Base-by-base conservation (phyloP, 2,329 filamentous ascomycete genomes). In the Penicillium vulpinum region DNA sequence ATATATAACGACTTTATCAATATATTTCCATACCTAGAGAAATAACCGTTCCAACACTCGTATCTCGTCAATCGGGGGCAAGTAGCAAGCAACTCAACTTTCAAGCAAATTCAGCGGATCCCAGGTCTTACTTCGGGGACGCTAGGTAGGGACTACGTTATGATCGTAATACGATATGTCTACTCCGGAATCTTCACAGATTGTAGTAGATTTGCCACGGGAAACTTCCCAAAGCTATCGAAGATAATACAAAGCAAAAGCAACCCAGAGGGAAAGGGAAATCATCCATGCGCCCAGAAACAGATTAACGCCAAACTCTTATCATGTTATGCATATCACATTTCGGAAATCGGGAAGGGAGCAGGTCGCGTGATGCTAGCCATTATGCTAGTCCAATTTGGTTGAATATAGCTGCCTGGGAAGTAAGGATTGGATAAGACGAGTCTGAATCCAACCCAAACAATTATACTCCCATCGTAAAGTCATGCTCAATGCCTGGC, bases 401-500 rank as follows among this genome's bases (percentile, higher is more conserved):
- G 16, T 10, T 1, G 8, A 13, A 8, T 28, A 40, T 33, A 39
- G 48, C n/a, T 33, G 28, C 21, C 11, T 16, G 16, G 13, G 2
- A 31, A 18, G 21, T 36, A 26, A 41, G 21, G 16, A n/a, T 11
- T 5, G 5, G 28, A 21, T 16, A 31, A n/a, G 43, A 51, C 7
- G 11, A 33, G 21, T 6, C 31, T 29, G 5, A 16, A 36, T 43
- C 18, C 41, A 44, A 41, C 16, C 10, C 46, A 46, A 43, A 39
- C 4, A 35, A 49, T 81, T 81, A 96, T 38, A 96, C 88, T 6
- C 91, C 90, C 92, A 97, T 97, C 0, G 93, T 97, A 74, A 95
- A 97, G 73, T 97, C 93, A 75, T 97, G 91, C 77, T 97, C 93
- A 75, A 99, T 97, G 46, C 92, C 92, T 6, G 94, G 94, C 16